These are phyloP conservation scores for Thamnidium elegans DNA, from an alignment of 192 early-diverging fungal species.

Conservation along the genomic window DNA sequence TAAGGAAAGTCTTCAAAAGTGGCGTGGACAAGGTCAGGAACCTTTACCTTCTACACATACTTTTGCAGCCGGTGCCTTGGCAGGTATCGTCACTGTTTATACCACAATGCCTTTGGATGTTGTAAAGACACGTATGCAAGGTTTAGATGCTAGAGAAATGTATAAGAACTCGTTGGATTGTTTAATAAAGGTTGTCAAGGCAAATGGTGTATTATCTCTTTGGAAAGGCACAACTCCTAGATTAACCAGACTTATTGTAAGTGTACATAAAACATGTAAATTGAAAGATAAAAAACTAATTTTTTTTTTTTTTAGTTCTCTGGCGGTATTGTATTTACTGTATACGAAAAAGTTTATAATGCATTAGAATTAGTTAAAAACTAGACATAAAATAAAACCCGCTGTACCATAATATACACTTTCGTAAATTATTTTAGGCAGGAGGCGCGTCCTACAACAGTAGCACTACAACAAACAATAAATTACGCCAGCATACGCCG, in stretches of 20 bases:
- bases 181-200: constrained; percentile 60
- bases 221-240: constrained; percentile 97
- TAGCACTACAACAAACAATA: no score
- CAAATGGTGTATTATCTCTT: constrained; percentile 78
- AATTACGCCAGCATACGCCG: no score
- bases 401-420: no score
- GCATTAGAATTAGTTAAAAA: constrained; percentile 16
- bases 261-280: constrained; percentile 17
- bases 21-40: constrained; percentile 26
- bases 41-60: constrained; percentile 56
- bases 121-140: constrained; percentile 97
- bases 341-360: constrained; percentile 68
- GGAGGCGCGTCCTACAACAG: no score
- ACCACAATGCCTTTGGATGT: constrained; percentile 96
- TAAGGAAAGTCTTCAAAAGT: constrained; percentile 48
- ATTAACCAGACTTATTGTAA: constrained; percentile 78
- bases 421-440: no score
- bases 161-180: constrained; percentile 79
- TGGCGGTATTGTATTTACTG: constrained; percentile 83
- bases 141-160: constrained; percentile 60
- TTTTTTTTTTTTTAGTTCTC: constrained; percentile 55
- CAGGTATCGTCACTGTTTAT: constrained; percentile 92
- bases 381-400: not conserved
- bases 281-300: not conserved
- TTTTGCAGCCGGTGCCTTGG: constrained; percentile 76